A percentile compares a stretch with the other conserved stretches of the same genome.
These are phyloP conservation scores for Spinacia oleracea DNA, from an alignment of 179 eudicot genomes.

Conservation along the genomic window DNA sequence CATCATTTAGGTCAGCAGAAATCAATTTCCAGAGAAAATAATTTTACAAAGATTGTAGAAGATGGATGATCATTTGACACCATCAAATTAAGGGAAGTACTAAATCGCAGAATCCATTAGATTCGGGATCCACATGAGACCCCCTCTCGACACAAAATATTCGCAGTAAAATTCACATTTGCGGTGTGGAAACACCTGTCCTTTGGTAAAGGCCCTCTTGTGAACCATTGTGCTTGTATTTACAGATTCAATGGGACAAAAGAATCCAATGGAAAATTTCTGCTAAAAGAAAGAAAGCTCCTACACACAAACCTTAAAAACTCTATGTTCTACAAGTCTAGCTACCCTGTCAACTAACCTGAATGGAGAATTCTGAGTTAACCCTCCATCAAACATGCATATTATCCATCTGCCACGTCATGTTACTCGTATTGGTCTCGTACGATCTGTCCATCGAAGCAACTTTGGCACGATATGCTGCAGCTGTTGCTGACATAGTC, in stretches of 20 bases:
- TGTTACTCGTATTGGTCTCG: slow-evolving; percentile 31
- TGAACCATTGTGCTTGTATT: slow-evolving; percentile 58
- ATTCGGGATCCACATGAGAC: slow-evolving; percentile 28
- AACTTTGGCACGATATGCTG: slow-evolving; percentile 61
- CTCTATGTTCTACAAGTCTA: slow-evolving; percentile 54
- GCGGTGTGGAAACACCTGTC: slow-evolving; percentile 25
- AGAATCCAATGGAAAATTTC: slow-evolving; percentile 49
- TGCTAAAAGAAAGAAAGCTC: slow-evolving; percentile 25
- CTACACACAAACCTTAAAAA: slow-evolving; percentile 39
- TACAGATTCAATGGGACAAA: slow-evolving; percentile 48
- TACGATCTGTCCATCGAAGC: slow-evolving; percentile 55
- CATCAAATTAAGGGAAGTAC: slow-evolving; percentile 14
- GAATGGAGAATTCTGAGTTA: slow-evolving; percentile 23
- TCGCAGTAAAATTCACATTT: slow-evolving; percentile 21
- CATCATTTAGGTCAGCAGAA: slow-evolving; percentile 24
- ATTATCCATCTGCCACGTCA: slow-evolving; percentile 66
- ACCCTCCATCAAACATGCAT: slow-evolving; percentile 53
- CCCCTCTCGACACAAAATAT: slow-evolving; percentile 16
- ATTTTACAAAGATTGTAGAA: slow-evolving; percentile 25
- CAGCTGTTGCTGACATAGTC: slow-evolving; percentile 40
- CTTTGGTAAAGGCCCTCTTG: slow-evolving; percentile 24
- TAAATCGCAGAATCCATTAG: slow-evolving; percentile 37
- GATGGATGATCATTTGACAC: slow-evolving; percentile 25
- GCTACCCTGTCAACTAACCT: slow-evolving; percentile 39
- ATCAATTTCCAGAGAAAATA: slow-evolving; percentile 17